Evolutionary conservation across 2,329 filamentous ascomycete genomes (phyloP).

Genomic region (Ophiostoma montium): DNA sequence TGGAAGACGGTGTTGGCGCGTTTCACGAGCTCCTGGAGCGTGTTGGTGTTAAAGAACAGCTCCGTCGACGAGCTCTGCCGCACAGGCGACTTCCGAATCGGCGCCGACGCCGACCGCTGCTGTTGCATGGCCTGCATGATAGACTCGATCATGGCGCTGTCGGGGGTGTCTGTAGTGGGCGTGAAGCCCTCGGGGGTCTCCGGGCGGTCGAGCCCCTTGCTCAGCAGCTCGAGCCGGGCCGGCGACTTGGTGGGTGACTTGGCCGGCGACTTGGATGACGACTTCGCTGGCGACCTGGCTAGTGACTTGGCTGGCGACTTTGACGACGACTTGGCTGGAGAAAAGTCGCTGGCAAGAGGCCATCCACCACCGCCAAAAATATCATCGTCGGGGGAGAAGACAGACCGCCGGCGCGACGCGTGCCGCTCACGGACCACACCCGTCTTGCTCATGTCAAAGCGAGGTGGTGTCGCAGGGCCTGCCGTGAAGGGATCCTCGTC

Average conservation of each 20-base stretch:
- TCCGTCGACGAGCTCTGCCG: constrained; percentile 30
- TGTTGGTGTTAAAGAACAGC: constrained; percentile 56
- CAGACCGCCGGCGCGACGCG: constrained; percentile 40
- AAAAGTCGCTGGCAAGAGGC: constrained; percentile 24
- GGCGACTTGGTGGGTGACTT: constrained; percentile 7
- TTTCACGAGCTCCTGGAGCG: constrained; percentile 51
- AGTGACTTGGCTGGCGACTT: constrained; percentile 6
- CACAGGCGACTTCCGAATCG: constrained; percentile 20
- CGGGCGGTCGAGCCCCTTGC: constrained; percentile 18
- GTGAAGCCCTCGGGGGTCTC: constrained; percentile 25
- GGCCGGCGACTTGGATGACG: constrained; percentile 14
- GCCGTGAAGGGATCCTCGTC: constrained; percentile 30
- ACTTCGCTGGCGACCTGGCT: constrained; percentile 20
- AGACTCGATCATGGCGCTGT: constrained; percentile 39
- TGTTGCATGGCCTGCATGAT: constrained; percentile 51
- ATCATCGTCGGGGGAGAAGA: constrained; percentile 52
- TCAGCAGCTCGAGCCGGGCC: neutral
- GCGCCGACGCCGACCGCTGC: constrained; percentile 32
- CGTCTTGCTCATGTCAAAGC: constrained; percentile 30
- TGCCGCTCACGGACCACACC: constrained; percentile 40
- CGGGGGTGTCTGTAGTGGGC: constrained; percentile 17
- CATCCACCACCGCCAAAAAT: constrained; percentile 42
- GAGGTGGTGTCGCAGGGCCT: constrained; percentile 7
- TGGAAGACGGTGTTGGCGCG: constrained; percentile 46
- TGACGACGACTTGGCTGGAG: neutral